Base-by-base conservation (phyloP, 768 basidiomycete genomes). In the Mycena rebaudengoi region DNA sequence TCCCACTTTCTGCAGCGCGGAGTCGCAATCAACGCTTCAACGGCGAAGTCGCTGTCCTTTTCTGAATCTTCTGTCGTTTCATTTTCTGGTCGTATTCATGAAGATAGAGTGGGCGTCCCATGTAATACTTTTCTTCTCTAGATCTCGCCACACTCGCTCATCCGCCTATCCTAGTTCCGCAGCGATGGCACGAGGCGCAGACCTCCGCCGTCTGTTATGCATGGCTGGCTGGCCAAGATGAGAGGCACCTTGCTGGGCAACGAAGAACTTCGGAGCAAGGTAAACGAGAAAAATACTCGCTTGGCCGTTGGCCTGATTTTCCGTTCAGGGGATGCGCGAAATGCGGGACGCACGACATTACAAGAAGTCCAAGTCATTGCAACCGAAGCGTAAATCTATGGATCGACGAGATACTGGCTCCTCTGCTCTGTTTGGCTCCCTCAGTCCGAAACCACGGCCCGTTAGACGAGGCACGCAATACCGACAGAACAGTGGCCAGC, bases 151-250 rank as follows among this genome's bases (percentile, higher is more conserved):
- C 23, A 13, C 35, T 21, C 6, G 5, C 49, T 65, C 7, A 51
- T 60, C 33, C 14, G 11, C 7, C 8, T 14, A 26, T 25, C 20
- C 23, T 29, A 67, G 66, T 67, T 67, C 20, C 62, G 65, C 40
- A 59, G 49, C 58, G 60, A 63, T 50, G 65, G 63, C 3, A 29
- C 54, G 2, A 66, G 61, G 29, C 64, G 64, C n/a, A 53, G 51
- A 8, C 67, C 64, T 50, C 61, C 64, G 1, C 67, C 66, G 80
- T 30, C 83, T 84, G 40, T 88, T 85, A 82, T 91, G 74, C 91
- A 92, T 67, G 91, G 91, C 30, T 92, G 91, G 90, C 79, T 92
- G 62, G 86, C 88, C n/a, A 92, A 92, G 75, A 85, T 88, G 85
- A 83, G 91, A 63, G 91, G 90, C 25, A 91, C 91, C 13, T 79